Conservation (phyloP, 208 protist genomes). For the Trichomonas vaginalis region DNA sequence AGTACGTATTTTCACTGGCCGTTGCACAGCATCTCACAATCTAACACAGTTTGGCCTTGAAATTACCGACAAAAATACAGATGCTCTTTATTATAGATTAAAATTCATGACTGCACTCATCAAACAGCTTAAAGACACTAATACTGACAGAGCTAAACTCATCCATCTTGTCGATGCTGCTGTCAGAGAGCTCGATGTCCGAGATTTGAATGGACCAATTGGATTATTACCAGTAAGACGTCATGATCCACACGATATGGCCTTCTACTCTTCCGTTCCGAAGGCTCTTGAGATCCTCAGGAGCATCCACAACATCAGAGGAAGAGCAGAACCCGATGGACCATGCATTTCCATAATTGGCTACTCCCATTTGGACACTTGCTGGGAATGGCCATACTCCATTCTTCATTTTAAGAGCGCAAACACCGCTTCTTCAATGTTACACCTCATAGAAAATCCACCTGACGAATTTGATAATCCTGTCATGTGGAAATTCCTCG, state of each 20-base stretch:
- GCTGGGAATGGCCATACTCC: background rate
- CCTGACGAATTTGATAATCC: background rate
- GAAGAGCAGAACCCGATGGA: background rate
- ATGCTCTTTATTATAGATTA: background rate
- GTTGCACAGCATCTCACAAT: background rate
- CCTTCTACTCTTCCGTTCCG: background rate
- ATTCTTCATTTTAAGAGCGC: background rate
- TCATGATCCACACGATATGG: background rate
- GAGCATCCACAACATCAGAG: no score
- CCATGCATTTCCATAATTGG: background rate
- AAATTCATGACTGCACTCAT: background rate
- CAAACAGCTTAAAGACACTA: background rate
- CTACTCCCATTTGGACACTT: background rate
- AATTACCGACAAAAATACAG: background rate
- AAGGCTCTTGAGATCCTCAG: background rate
- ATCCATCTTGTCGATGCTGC: background rate
- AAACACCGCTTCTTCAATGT: background rate
- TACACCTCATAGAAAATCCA: background rate
- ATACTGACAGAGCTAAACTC: background rate
- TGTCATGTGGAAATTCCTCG: background rate
- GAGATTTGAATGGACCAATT: background rate
- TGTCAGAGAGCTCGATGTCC: background rate
- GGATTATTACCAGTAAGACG: background rate
- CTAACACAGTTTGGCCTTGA: background rate
- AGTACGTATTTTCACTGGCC: background rate